A percentile compares a stretch with the other conserved stretches of the same genome.
These are phyloP conservation scores for Huntiella abstrusa DNA, from an alignment of 2,329 filamentous ascomycete species.

Conservation along the genomic window DNA sequence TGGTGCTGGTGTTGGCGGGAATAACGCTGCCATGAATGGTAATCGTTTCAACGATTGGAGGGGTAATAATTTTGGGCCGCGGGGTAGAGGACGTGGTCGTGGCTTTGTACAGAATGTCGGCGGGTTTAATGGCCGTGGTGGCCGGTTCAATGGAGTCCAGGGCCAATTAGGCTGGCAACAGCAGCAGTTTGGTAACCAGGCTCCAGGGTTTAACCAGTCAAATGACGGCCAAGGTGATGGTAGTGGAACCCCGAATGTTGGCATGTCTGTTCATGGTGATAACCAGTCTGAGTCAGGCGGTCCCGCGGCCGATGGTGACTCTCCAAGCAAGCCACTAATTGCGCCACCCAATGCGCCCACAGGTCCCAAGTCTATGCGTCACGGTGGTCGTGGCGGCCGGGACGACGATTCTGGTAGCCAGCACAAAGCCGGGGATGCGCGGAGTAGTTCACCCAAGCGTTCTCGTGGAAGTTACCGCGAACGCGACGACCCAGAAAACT, in stretches of 20 bases:
- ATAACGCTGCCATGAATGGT: conserved; percentile 2
- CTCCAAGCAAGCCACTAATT: background rate
- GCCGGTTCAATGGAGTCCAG: conserved; percentile 14
- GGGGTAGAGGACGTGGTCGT: conserved; percentile 9
- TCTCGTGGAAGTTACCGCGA: conserved; percentile 14
- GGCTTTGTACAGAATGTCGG: conserved; percentile 6
- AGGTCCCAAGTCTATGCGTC: conserved; percentile 85
- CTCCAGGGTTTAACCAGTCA: conserved; percentile 16
- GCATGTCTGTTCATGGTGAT: conserved; percentile 2
- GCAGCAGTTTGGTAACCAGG: conserved; percentile 15
- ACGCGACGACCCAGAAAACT: conserved; percentile 1
- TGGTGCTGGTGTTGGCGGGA: background rate
- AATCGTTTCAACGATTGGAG: conserved; percentile 12
- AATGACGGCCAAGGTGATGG: conserved; percentile 9
- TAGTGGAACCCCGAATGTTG: background rate
- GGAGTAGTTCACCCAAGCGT: conserved; percentile 29
- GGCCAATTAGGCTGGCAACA: conserved; percentile 14
- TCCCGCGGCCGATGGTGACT: conserved; percentile 1
- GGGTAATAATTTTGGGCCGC: conserved; percentile 6
- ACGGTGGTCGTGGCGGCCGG: conserved; percentile 41
- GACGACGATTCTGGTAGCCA: conserved; percentile 20
- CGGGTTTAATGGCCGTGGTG: conserved; percentile 10
- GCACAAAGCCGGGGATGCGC: conserved; percentile 16
- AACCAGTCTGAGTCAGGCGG: conserved; percentile 12
- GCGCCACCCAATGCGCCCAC: conserved; percentile 49